Conservation (phyloP, 2,329 filamentous ascomycete species). For the Pseudohalonectria lignicola region DNA sequence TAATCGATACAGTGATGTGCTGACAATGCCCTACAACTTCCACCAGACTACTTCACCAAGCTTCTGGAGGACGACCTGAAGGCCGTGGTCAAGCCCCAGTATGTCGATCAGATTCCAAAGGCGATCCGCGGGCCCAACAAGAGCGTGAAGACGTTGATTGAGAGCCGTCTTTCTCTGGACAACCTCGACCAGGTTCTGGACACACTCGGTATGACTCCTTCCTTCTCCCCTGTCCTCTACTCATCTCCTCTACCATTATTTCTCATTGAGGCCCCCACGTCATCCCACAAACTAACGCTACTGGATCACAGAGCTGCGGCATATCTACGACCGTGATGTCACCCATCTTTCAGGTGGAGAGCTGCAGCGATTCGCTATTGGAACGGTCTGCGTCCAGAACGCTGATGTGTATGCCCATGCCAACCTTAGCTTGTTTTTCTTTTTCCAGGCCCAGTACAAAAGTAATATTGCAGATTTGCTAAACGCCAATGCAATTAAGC, state of each 20-base stretch:
- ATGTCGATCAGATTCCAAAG: slow-evolving; percentile 95
- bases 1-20: neutral
- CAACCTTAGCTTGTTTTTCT: neutral
- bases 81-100: slow-evolving; percentile 97
- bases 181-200: slow-evolving; percentile 78
- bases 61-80: slow-evolving; percentile 94
- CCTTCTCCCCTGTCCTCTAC: too few species aligned
- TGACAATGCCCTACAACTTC: slow-evolving; percentile 4
- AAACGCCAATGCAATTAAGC: slow-evolving; percentile 3
- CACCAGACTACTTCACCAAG: slow-evolving; percentile 92
- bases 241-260: too few species aligned
- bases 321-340: slow-evolving; percentile 88
- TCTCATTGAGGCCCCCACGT: neutral
- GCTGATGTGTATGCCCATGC: slow-evolving; percentile 61
- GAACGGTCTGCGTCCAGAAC: slow-evolving; percentile 87
- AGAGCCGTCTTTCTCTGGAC: slow-evolving; percentile 62
- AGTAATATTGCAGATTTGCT: slow-evolving; percentile 16
- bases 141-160: slow-evolving; percentile 68
- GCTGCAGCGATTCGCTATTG: slow-evolving; percentile 95
- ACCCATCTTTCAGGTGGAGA: slow-evolving; percentile 90
- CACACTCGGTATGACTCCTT: slow-evolving; percentile 39
- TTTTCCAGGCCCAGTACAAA: too few species aligned
- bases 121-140: slow-evolving; percentile 76
- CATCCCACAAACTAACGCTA: neutral
- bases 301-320: slow-evolving; percentile 55